phyloP scores from a whole-genome alignment of 495 filamentous ascomycete species.

The Xylaria longipes region DNA sequence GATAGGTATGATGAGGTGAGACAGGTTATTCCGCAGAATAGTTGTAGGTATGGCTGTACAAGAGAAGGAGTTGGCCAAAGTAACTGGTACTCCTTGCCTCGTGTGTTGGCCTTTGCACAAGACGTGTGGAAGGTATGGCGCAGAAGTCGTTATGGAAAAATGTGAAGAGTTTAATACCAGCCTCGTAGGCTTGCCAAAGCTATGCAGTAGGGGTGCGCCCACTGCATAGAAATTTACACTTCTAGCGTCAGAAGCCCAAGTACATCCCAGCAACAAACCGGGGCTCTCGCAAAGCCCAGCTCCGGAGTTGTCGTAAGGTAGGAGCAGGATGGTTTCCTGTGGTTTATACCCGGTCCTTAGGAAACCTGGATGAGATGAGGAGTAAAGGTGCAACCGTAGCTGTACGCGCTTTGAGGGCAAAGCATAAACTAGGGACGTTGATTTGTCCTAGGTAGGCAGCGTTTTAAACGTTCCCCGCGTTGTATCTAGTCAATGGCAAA shows the following conservation, averaged over 20 bases:
- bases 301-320: neutral
- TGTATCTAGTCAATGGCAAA: neutral
- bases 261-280: neutral
- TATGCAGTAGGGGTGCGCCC: neutral
- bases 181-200: conserved; percentile 7
- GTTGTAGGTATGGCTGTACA: neutral
- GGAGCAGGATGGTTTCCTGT: neutral
- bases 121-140: conserved; percentile 16
- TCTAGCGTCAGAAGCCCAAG: neutral
- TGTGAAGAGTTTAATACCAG: neutral
- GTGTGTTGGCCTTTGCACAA: conserved; percentile 5
- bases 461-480: neutral
- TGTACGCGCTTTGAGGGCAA: neutral
- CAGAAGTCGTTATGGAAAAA: neutral
- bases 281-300: neutral
- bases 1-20: neutral
- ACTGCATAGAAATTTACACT: neutral
- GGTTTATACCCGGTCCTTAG: neutral
- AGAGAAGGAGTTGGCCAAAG: neutral
- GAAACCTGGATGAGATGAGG: neutral
- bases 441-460: neutral
- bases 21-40: neutral
- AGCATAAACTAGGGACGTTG: neutral
- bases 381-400: neutral
- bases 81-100: neutral